Conservation (phyloP, 208 protist genomes). For the Leishmania tropica region DNA sequence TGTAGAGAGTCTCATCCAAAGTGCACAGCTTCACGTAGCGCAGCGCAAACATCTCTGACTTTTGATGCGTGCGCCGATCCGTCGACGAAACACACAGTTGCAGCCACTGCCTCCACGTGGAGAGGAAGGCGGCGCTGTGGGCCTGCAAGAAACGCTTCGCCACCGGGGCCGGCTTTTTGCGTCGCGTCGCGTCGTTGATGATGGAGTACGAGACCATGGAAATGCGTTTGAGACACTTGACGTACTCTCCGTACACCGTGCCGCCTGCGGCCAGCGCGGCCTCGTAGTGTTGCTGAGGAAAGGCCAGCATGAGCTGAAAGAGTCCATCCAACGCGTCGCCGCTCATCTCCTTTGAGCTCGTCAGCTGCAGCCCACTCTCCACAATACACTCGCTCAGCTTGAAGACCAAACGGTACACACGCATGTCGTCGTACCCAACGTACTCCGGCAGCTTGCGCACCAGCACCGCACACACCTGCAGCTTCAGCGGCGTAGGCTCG, state of each 20-base stretch:
- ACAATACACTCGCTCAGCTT: slow-evolving; percentile 84
- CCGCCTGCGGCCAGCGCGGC: slow-evolving; percentile 42
- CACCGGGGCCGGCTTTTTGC: slow-evolving; percentile 71
- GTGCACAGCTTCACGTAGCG: slow-evolving; percentile 84
- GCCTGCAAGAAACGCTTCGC: slow-evolving; percentile 63
- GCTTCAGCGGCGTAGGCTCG: slow-evolving; percentile 47
- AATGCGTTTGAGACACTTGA: slow-evolving; percentile 84
- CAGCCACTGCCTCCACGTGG: slow-evolving; percentile 77
- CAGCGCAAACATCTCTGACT: slow-evolving; percentile 82
- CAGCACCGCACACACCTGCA: slow-evolving; percentile 47
- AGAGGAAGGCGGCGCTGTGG: slow-evolving; percentile 51
- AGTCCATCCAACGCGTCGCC: slow-evolving; percentile 58
- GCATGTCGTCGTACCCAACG: slow-evolving; percentile 68
- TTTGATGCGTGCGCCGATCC: slow-evolving; percentile 56
- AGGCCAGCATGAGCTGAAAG: slow-evolving; percentile 58
- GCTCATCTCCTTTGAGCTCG: slow-evolving; percentile 39
- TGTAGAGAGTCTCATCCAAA: slow-evolving; percentile 68
- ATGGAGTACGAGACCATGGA: slow-evolving; percentile 73
- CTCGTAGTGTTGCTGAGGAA: slow-evolving; percentile 67
- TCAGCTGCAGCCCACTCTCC: slow-evolving; percentile 63
- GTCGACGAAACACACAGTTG: slow-evolving; percentile 46
- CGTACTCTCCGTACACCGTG: slow-evolving; percentile 65
- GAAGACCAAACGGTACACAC: slow-evolving; percentile 68
- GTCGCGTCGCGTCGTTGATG: slow-evolving; percentile 75
- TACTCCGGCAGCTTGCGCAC: slow-evolving; percentile 59